phyloP scores from a whole-genome alignment of 2,329 filamentous ascomycete genomes.

The Juglanconis sp. region DNA sequence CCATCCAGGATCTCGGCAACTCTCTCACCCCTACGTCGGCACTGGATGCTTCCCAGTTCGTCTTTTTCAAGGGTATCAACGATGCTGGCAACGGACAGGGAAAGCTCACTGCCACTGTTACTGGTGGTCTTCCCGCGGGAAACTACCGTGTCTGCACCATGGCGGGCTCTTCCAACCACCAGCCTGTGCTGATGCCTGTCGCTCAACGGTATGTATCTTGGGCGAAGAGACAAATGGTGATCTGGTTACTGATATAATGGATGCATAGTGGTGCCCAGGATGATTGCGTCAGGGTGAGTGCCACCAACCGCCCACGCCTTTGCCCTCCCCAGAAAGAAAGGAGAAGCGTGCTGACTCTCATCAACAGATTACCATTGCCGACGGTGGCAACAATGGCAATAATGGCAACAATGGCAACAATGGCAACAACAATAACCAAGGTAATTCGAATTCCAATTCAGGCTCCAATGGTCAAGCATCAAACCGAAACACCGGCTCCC shows the following conservation, averaged over 20 bases:
- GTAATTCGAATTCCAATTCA: conserved; percentile 13
- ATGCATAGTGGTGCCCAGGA: conserved; percentile 55
- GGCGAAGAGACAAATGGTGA: neutral
- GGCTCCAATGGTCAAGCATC: neutral
- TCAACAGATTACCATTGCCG: conserved; percentile 15
- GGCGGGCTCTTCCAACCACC: conserved; percentile 61
- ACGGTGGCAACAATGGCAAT: conserved; percentile 11
- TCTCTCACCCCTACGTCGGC: conserved; percentile 48
- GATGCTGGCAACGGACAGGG: conserved; percentile 56
- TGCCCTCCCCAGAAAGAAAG: neutral
- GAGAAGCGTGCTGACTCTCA: neutral
- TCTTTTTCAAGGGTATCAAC: conserved; percentile 67
- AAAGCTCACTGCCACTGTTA: conserved; percentile 49
- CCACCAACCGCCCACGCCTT: too few relatives aligned
- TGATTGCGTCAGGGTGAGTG: conserved; percentile 56
- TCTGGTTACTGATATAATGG: neutral
- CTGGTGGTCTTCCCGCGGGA: conserved; percentile 56
- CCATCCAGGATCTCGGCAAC: conserved; percentile 53
- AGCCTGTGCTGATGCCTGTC: conserved; percentile 64
- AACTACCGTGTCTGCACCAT: conserved; percentile 67
- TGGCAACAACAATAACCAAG: conserved; percentile 21
- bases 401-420: conserved; percentile 22
- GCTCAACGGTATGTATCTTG: conserved; percentile 46
- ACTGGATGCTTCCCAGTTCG: conserved; percentile 51
- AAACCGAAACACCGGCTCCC: neutral